Percentiles rank a stretch among this genome's conserved stretches.
Conservation (phyloP, 768 basidiomycete genomes). For the Podaxis sp. region DNA sequence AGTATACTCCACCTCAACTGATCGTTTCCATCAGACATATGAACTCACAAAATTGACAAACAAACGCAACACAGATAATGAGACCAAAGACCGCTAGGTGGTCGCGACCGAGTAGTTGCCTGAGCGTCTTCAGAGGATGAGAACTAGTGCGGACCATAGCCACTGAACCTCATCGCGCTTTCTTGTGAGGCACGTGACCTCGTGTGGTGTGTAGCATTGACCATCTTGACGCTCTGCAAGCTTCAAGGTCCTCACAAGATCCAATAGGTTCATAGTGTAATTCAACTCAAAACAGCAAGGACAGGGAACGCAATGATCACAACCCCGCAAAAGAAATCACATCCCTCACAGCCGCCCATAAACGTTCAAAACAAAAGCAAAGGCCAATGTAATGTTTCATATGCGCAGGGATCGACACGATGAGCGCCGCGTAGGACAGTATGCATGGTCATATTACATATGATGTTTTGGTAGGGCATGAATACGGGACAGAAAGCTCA, state of each 20-base stretch:
- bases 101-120: not conserved
- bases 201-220: no score
- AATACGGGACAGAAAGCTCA: conserved; percentile 4
- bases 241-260: no score
- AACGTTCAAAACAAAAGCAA: not conserved
- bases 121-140: not conserved
- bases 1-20: not conserved
- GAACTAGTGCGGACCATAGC: not conserved
- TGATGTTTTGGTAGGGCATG: conserved; percentile 7
- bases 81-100: not conserved
- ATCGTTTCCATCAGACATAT: not conserved
- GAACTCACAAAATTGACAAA: not conserved
- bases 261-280: not conserved
- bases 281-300: not conserved
- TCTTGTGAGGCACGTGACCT: no score
- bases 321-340: not conserved
- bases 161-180: no score
- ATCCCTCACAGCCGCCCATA: not conserved
- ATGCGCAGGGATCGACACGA: not conserved
- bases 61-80: not conserved
- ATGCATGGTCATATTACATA: conserved; percentile 13
- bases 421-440: not conserved
- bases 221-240: no score
- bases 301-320: not conserved
- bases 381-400: not conserved